A percentile compares a stretch with the other conserved stretches of the same genome.
phyloP scores from a whole-genome alignment of 345 rosid genomes.

The Physaria fendleri region DNA sequence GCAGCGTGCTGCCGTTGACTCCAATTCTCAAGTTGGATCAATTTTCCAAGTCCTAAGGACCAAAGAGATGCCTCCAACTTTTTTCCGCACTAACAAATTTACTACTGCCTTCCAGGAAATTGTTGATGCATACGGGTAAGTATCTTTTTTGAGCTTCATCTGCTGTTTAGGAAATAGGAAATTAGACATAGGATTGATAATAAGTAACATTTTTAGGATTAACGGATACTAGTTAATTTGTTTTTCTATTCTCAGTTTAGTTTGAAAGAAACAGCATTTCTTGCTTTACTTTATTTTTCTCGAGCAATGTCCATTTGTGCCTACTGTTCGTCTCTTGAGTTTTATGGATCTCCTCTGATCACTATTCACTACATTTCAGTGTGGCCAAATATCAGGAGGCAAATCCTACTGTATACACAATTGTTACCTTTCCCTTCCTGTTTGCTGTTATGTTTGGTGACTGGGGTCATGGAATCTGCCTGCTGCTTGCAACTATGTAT shows the following conservation, averaged over 20 bases:
- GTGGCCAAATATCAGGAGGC: conserved; percentile 93
- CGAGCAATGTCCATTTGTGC: background rate
- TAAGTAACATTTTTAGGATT: background rate
- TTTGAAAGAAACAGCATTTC: conserved; percentile 13
- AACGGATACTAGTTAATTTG: background rate
- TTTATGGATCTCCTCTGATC: background rate
- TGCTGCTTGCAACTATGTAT: conserved; percentile 66
- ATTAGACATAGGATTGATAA: background rate
- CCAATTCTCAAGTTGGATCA: conserved; percentile 93
- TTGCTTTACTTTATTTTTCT: conserved; percentile 2
- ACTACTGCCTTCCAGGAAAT: conserved; percentile 90
- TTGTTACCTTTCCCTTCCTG: conserved; percentile 91
- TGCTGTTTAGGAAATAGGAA: conserved; percentile 6
- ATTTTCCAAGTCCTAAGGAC: conserved; percentile 79
- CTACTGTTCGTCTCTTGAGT: background rate
- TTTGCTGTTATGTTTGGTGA: conserved; percentile 99
- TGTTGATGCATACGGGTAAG: conserved; percentile 98
- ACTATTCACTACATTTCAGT: conserved; percentile 40
- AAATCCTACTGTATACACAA: conserved; percentile 90
- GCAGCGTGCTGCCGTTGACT: conserved; percentile 81
- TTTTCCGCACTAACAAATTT: conserved; percentile 82
- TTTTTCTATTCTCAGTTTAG: background rate
- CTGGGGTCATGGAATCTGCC: conserved; percentile 99
- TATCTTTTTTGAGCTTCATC: conserved; percentile 20
- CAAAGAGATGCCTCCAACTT: conserved; percentile 88